phyloP scores from a whole-genome alignment of 2,329 filamentous ascomycete species.

The Monilinia aucupariae region DNA sequence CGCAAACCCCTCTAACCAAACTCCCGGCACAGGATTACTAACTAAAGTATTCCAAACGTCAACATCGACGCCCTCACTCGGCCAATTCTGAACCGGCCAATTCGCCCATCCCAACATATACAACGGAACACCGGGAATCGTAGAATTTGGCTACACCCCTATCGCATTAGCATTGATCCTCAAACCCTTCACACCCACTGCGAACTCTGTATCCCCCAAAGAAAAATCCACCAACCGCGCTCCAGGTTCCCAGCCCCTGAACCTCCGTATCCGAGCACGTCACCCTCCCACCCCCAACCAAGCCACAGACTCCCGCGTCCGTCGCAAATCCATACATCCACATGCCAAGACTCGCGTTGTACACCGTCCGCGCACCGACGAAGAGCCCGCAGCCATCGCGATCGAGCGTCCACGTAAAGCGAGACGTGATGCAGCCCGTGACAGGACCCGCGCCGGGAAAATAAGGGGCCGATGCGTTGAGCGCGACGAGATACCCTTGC shows the following conservation, averaged over 20 bases:
- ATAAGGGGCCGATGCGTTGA: slow-evolving; percentile 8
- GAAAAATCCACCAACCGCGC: neutral
- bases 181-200: neutral
- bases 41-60: slow-evolving; percentile 8
- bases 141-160: slow-evolving; percentile 1
- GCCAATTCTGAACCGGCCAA: slow-evolving; percentile 8
- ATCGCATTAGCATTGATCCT: neutral
- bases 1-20: neutral
- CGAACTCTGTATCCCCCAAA: too few species aligned
- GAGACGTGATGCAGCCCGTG: slow-evolving; percentile 4
- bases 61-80: slow-evolving; percentile 1
- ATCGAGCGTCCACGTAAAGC: slow-evolving; percentile 9
- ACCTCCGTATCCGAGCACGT: neutral
- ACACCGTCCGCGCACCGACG: neutral
- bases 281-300: neutral
- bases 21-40: slow-evolving; percentile 4
- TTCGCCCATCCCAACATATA: slow-evolving; percentile 12
- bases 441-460: neutral
- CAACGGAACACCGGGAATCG: neutral
- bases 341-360: slow-evolving; percentile 1
- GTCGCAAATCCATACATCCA: slow-evolving; percentile 11
- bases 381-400: neutral
- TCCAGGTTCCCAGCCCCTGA: neutral
- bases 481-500: neutral
- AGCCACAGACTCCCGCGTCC: neutral